phyloP scores from a whole-genome alignment of 2,329 filamentous ascomycete genomes.

The Xylaria arbuscula region DNA sequence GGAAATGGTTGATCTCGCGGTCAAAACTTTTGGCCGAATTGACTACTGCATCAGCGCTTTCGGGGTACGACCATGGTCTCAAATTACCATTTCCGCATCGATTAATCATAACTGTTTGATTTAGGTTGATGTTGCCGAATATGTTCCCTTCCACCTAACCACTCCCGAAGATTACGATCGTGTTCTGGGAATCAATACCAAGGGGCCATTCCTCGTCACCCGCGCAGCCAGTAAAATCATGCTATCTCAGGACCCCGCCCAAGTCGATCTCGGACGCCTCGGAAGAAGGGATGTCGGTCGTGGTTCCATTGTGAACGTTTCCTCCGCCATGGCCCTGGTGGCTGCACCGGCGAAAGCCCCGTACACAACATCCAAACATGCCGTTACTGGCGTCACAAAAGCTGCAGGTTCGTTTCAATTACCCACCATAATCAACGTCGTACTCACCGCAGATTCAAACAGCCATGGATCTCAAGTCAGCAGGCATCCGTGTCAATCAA shows the following conservation, averaged over 20 bases:
- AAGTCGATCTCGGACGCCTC: conserved; percentile 36
- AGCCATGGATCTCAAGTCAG: conserved; percentile 40
- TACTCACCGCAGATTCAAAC: not conserved
- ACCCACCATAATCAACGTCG: not conserved
- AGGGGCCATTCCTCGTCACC: conserved; percentile 37
- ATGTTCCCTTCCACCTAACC: conserved; percentile 42
- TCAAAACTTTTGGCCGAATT: conserved; percentile 36
- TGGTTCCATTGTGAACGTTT: conserved; percentile 49
- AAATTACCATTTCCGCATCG: not conserved
- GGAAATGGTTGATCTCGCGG: conserved; percentile 22
- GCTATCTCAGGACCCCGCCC: conserved; percentile 36
- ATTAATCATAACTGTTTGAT: not conserved
- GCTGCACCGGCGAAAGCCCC: conserved; percentile 38
- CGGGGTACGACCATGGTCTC: not conserved
- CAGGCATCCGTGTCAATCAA: conserved; percentile 39
- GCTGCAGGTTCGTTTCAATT: conserved; percentile 31
- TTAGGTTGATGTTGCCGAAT: conserved; percentile 21
- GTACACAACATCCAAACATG: conserved; percentile 47
- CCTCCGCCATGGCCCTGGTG: conserved; percentile 43
- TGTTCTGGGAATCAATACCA: conserved; percentile 42
- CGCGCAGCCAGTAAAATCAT: conserved; percentile 38
- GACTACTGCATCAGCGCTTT: conserved; percentile 35
- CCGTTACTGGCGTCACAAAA: conserved; percentile 42
- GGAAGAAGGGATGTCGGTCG: conserved; percentile 40
- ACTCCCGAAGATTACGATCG: conserved; percentile 41